Evolutionary conservation across 2,329 filamentous ascomycete species (phyloP).

Genomic region (Fusarium metavorans): DNA sequence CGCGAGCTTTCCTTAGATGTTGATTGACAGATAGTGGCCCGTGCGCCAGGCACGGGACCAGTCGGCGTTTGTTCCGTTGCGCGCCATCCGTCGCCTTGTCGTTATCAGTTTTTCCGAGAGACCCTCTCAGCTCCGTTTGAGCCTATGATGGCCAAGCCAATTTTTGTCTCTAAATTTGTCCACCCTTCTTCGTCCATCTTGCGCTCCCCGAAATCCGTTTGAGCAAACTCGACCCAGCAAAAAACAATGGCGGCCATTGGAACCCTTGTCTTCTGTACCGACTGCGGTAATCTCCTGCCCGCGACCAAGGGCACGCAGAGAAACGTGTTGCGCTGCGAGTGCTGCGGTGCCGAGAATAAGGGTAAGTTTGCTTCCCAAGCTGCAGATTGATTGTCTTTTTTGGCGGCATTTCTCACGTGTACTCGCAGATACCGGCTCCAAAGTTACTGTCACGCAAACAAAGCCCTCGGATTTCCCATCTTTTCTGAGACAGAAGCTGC

Average conservation of each 20-base stretch:
- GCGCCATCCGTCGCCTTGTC: conserved; percentile 35
- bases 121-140: conserved; percentile 25
- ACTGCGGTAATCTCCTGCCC: conserved; percentile 91
- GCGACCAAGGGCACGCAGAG: conserved; percentile 81
- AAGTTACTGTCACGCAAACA: conserved; percentile 83
- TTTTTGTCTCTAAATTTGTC: conserved; percentile 43
- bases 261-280: conserved; percentile 90
- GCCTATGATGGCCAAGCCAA: conserved; percentile 41
- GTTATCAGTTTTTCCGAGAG: conserved; percentile 48
- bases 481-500: conserved; percentile 82
- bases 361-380: conserved; percentile 63
- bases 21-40: conserved; percentile 30
- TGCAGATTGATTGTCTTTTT: not conserved
- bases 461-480: conserved; percentile 93
- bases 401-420: conserved; percentile 15
- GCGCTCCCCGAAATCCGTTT: conserved; percentile 8
- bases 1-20: conserved; percentile 39
- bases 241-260: conserved; percentile 85
- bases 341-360: conserved; percentile 87
- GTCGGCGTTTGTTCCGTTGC: conserved; percentile 44
- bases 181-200: conserved; percentile 2
- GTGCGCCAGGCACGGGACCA: conserved; percentile 37
- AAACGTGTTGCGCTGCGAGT: conserved; percentile 82
- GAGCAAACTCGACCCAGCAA: conserved; percentile 3
- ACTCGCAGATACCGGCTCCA: conserved; percentile 75